Conservation (phyloP, 345 rosid genomes). For the Ceriops tagal region DNA sequence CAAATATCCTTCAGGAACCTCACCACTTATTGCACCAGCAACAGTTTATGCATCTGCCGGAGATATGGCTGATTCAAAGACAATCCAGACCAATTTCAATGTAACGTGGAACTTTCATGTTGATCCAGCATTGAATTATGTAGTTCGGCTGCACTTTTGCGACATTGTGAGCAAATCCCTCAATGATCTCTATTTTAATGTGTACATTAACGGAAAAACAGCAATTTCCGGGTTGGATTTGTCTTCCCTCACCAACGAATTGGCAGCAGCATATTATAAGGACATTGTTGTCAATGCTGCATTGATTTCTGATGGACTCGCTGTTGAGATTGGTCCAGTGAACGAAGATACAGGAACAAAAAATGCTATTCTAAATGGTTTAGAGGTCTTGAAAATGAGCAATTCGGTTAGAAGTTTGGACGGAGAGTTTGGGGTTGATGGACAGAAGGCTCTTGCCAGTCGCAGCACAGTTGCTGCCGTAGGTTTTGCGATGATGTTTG, state of each 20-base stretch:
- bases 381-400: constrained; percentile 13
- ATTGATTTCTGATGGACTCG: background rate
- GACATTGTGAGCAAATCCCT: constrained; percentile 1
- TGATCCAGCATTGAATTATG: constrained; percentile 21
- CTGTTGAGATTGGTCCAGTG: constrained; percentile 1
- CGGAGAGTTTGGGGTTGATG: constrained; percentile 19
- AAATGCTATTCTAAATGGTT: constrained; percentile 11
- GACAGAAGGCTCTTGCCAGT: background rate
- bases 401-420: constrained; percentile 15
- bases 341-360: constrained; percentile 1
- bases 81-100: constrained; percentile 15
- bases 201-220: constrained; percentile 8
- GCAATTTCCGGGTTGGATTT: constrained; percentile 6
- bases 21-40: constrained; percentile 9
- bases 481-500: constrained; percentile 15
- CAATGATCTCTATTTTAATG: background rate
- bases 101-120: constrained; percentile 24
- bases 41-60: constrained; percentile 21
- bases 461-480: constrained; percentile 5
- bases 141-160: constrained; percentile 25
- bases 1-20: constrained; percentile 18
- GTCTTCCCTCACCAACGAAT: background rate
- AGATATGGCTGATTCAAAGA: constrained; percentile 26
- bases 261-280: constrained; percentile 7
- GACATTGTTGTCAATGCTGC: constrained; percentile 7